phyloP scores from a whole-genome alignment of 306 rosid genomes.

The Mimosa bimucronata region DNA sequence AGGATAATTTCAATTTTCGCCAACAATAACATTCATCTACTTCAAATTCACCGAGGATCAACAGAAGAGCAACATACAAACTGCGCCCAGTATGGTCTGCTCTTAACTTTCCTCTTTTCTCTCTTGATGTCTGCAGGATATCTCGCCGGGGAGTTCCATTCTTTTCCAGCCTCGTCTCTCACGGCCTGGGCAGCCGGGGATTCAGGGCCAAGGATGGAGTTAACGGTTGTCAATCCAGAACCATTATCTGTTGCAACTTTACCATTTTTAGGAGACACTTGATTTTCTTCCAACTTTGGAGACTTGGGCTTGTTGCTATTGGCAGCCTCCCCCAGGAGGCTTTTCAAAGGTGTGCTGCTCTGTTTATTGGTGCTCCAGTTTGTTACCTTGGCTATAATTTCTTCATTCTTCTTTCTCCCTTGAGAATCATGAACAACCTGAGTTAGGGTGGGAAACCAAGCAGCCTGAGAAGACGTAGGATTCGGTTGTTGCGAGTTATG shows the following conservation, averaged over 20 bases:
- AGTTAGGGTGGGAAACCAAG: conserved; percentile 80
- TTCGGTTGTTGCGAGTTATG: conserved; percentile 41
- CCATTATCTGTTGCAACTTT: conserved; percentile 38
- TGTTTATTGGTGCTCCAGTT: conserved; percentile 82
- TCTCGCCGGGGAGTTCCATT: conserved; percentile 91
- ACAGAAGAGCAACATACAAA: conserved; percentile 82
- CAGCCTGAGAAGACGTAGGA: conserved; percentile 55
- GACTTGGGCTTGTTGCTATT: conserved; percentile 56
- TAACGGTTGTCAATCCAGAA: conserved; percentile 50
- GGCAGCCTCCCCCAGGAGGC: conserved; percentile 80
- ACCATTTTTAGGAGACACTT: conserved; percentile 40
- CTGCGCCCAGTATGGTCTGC: conserved; percentile 83
- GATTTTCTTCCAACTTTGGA: conserved; percentile 50
- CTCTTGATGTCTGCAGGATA: conserved; percentile 69
- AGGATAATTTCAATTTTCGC: not conserved
- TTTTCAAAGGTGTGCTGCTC: conserved; percentile 82
- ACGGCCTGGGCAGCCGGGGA: conserved; percentile 48
- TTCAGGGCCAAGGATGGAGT: conserved; percentile 56
- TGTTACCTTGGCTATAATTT: conserved; percentile 77
- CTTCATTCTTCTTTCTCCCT: conserved; percentile 81
- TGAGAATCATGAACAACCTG: conserved; percentile 63
- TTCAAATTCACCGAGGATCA: conserved; percentile 49
- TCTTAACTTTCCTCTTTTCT: conserved; percentile 75
- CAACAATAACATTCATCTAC: conserved; percentile 25
- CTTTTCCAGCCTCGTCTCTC: conserved; percentile 56